phyloP scores from a whole-genome alignment of 441 rosid genomes.

The Populus hybrid region DNA sequence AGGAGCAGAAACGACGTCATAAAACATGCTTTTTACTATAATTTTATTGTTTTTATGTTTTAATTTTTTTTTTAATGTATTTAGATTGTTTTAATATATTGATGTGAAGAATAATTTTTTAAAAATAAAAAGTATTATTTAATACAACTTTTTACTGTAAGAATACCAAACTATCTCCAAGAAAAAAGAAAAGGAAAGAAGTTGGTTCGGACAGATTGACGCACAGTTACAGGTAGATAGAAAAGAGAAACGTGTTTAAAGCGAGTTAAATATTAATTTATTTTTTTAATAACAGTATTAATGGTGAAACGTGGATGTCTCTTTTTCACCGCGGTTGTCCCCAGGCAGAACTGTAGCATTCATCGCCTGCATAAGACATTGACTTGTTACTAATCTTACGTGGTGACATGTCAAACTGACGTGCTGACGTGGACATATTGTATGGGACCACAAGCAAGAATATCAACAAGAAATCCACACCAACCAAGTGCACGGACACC shows the following conservation, averaged over 20 bases:
- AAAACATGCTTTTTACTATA: background rate
- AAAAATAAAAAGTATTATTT: no score
- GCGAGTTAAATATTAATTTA: no score
- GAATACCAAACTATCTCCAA: no score
- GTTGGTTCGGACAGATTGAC: background rate
- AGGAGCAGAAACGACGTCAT: background rate
- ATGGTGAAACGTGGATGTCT: no score
- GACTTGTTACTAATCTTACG: slow-evolving; percentile 2
- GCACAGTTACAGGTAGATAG: no score
- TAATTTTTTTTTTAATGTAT: no score
- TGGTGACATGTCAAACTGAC: slow-evolving; percentile 23
- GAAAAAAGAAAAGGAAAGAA: background rate
- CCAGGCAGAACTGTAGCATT: background rate
- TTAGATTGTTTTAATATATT: no score
- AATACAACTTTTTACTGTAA: no score
- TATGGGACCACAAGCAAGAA: background rate
- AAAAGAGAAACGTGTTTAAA: background rate
- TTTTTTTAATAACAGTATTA: no score
- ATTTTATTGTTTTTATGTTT: no score
- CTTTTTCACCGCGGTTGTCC: background rate
- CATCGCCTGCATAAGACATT: background rate
- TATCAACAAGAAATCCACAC: background rate
- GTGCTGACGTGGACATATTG: background rate
- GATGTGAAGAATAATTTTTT: no score
- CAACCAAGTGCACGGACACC: background rate